Evolutionary conservation across 2,329 filamentous ascomycete species (phyloP).

Genomic region (Colletotrichum phormii): DNA sequence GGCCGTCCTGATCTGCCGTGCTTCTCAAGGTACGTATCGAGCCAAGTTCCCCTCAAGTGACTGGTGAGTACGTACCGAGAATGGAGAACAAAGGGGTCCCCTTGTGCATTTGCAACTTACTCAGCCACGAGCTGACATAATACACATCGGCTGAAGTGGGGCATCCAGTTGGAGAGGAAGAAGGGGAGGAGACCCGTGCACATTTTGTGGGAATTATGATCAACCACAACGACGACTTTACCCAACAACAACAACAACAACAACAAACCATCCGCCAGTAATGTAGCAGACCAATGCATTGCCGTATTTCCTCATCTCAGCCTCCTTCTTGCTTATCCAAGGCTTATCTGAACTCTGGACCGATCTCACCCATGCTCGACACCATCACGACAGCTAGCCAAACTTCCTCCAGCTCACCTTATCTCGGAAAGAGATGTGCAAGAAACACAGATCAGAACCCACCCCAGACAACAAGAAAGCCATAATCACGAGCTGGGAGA

Average conservation of each 20-base stretch:
- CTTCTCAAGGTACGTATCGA: not conserved
- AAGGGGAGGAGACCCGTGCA: not conserved
- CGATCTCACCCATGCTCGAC: not conserved
- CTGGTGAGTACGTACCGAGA: not conserved
- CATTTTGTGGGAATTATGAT: constrained; percentile 2
- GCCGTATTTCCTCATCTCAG: not conserved
- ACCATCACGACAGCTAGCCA: not conserved
- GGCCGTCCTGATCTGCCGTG: constrained; percentile 6
- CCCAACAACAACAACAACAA: no score
- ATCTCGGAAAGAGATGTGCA: not conserved
- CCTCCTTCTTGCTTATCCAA: not conserved
- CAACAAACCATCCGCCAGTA: not conserved
- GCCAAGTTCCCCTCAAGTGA: no score
- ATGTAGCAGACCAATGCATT: not conserved
- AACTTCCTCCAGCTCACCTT: constrained; percentile 2
- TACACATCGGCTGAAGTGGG: constrained; percentile 3
- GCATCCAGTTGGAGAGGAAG: not conserved
- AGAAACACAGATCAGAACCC: not conserved
- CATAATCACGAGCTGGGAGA: not conserved
- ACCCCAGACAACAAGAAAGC: not conserved
- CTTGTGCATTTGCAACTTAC: not conserved
- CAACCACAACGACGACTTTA: not conserved
- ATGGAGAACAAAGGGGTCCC: not conserved
- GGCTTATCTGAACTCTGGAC: not conserved
- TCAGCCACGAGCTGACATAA: constrained; percentile 17